Base-by-base conservation (phyloP, 192 early-diverging fungal species). In the Entomortierella chlamydospora region DNA sequence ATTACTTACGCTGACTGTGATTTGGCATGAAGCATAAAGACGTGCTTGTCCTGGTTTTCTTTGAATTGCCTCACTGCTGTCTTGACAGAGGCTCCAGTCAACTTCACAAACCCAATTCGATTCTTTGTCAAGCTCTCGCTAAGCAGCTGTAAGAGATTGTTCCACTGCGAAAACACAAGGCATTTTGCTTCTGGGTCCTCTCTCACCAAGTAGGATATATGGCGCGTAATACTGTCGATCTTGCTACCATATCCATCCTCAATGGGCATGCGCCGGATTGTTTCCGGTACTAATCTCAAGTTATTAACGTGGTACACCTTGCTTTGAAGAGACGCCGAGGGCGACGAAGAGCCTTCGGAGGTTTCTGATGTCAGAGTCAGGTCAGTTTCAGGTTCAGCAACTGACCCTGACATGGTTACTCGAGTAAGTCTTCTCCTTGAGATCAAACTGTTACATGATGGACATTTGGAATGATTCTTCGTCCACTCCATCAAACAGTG, bases 91-190 rank as follows among this genome's bases (percentile, higher is more conserved):
- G 60, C n/a, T n/a, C 61, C 68, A 50, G 60, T 42, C 55, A 85
- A 57, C 22, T 70, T 70, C 4, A 85, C 84, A 39, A 49, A 78
- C 17, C 70, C 70, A 50, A 85, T 83, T n/a, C 58, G 51, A 26
- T 85, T 85, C 12, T 41, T 70, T 2, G 43, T 20, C 23, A 85
- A 30, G 30, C 82, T 81, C 7, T 60, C 47, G 10, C 63, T 51
- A 8, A 85, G 20, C 5, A 85, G 42, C 0, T 61, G 55, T 28
- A 85, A 64, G 6, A 85, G 73, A 17, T 54, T 58, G 11, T 37
- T 26, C 84, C 84, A 85, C 47, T 85, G 84, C 8, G 84, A 85
- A 61, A 85, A 85, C 9, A 85, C 69, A 0, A 85, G 49, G 25
- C 80, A 82, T 29, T 85, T 85, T 28, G 56, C 73, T n/a, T 28